Evolutionary conservation across 2,329 filamentous ascomycete species (phyloP), one percentile per base, ranked within the genome.

Genomic region (Biscogniauxia sp.): DNA sequence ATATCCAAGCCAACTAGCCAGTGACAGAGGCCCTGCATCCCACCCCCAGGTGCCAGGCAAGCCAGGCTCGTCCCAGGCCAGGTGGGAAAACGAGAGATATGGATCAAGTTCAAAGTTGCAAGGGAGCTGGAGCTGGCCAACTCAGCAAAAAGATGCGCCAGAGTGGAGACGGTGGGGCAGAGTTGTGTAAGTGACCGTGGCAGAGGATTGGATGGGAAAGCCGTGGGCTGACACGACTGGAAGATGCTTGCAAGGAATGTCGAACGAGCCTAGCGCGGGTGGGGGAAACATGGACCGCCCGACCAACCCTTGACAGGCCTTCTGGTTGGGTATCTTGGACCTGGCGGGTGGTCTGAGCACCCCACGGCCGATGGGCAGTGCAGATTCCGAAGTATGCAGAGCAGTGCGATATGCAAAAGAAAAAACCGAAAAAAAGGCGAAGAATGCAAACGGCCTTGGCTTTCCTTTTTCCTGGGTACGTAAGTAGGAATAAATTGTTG

Each of bases 191-290:
- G 61, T 41, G 61, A 65, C 50, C 50, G 60, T 51, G 61, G 53
- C 56, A 66, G 66, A 66, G 68, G 69, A 73, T 73, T 73, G 70
- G 70, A 56, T 58, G 66, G 66, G 63, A 65, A 64, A 50, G 64
- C 66, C 66, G 67, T 64, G 69, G 67, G 69, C 68, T 73, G 71
- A 72, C 65, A 71, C 70, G 66, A 70, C 66, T 64, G 65, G 62
- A 52, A 50, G 58, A 59, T 32, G 32, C 57, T 63, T 58, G 64
- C 62, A 65, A 62, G 63, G 63, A 66, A 64, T 66, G 64, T 61
- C 51, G 53, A 61, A 57, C 52, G 55, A 62, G 63, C 61, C 63
- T 60, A 53, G 61, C 56, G 56, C 58, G 51, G 19, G 63, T 60
- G 64, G 62, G 58, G 61, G 55, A 54, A 49, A 53, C 25, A 53